phyloP scores from a whole-genome alignment of 345 rosid genomes.

The Citrus medica region DNA sequence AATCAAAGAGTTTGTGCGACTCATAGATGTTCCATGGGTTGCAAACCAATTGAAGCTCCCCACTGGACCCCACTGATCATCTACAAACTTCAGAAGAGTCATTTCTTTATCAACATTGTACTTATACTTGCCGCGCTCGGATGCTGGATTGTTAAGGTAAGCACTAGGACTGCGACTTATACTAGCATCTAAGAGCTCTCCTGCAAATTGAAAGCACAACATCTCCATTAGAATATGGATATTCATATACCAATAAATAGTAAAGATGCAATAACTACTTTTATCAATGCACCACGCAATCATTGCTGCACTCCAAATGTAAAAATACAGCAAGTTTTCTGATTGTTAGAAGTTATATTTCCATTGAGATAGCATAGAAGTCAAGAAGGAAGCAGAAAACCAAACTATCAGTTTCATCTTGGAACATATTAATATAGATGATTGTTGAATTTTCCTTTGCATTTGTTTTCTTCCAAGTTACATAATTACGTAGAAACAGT shows the following conservation, averaged over 20 bases:
- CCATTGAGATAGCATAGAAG: neutral
- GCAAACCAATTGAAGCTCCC: conserved; percentile 99
- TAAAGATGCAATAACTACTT: neutral
- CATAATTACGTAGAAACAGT: neutral
- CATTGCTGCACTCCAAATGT: neutral
- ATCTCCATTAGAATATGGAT: conserved; percentile 4
- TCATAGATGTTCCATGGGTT: conserved; percentile 99
- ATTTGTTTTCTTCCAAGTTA: neutral
- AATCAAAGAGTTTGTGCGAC: conserved; percentile 87
- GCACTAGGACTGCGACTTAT: conserved; percentile 98
- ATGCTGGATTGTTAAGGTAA: conserved; percentile 80
- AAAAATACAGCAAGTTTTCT: neutral
- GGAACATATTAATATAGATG: neutral
- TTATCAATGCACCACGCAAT: neutral
- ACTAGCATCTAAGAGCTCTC: conserved; percentile 89
- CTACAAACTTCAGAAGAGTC: conserved; percentile 96
- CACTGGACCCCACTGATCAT: conserved; percentile 84
- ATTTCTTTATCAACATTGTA: conserved; percentile 87
- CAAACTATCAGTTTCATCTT: neutral
- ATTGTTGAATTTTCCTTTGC: neutral
- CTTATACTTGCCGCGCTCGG: conserved; percentile 73
- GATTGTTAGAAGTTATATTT: neutral
- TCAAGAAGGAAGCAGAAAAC: neutral
- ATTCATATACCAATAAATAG: neutral
- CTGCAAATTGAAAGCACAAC: conserved; percentile 38